Conservation (phyloP, 2,329 filamentous ascomycete species). For the Colletotrichum agaves region DNA sequence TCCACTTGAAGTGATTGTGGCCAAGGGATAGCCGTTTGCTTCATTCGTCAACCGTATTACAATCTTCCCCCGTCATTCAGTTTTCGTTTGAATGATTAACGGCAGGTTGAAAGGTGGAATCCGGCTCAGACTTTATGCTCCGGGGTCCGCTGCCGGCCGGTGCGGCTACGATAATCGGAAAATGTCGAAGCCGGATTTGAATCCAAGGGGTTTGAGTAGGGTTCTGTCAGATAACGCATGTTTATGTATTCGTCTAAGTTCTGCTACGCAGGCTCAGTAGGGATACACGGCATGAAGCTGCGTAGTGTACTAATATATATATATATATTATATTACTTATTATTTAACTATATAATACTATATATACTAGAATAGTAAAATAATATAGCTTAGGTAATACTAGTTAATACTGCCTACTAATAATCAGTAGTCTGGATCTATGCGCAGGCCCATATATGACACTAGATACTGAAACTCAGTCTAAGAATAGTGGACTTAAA, state of each 20-base stretch:
- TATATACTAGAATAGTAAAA: no score
- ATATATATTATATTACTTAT: no score
- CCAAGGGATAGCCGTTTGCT: neutral
- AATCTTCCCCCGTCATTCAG: neutral
- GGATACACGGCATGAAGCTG: no score
- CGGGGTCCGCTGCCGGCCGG: slow-evolving; percentile 7
- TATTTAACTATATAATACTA: no score
- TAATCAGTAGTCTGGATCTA: no score
- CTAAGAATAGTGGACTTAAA: neutral
- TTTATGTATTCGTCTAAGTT: no score
- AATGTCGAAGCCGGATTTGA: neutral
- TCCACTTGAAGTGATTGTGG: neutral
- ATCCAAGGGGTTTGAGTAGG: neutral
- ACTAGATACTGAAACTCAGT: slow-evolving; percentile 8
- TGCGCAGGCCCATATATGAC: slow-evolving; percentile 6
- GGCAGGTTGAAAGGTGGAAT: neutral
- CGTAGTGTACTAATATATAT: no score
- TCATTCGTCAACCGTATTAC: neutral
- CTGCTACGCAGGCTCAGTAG: no score
- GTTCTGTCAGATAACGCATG: no score
- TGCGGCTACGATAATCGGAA: slow-evolving; percentile 6
- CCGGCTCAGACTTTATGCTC: neutral
- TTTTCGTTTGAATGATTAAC: neutral
- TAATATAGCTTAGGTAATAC: no score
- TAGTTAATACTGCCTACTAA: no score